phyloP scores from a whole-genome alignment of 75 land plant genomes.

The Ceratopteris richardii region DNA sequence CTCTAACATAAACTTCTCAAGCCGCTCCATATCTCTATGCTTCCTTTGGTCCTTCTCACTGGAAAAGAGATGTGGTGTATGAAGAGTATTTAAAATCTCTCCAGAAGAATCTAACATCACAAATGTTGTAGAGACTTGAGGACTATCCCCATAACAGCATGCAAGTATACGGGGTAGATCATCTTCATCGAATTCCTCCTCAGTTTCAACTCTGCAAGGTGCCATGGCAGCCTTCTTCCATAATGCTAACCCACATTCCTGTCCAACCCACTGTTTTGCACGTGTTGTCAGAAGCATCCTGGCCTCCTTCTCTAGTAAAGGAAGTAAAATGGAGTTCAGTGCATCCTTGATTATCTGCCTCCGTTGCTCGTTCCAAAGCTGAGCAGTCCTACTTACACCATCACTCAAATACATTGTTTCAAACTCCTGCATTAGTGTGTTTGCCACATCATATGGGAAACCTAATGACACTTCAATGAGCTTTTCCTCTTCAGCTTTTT shows the following conservation, averaged over 20 bases:
- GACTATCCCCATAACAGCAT: conserved; percentile 81
- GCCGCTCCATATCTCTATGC: conserved; percentile 76
- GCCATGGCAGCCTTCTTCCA: conserved; percentile 77
- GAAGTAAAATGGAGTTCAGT: conserved; percentile 46
- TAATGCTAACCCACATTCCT: conserved; percentile 68
- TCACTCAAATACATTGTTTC: conserved; percentile 68
- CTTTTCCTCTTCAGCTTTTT: conserved; percentile 97
- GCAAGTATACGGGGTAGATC: conserved; percentile 70
- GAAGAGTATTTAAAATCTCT: conserved; percentile 68
- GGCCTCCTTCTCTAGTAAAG: conserved; percentile 87
- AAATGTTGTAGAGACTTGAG: conserved; percentile 83
- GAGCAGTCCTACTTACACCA: conserved; percentile 81
- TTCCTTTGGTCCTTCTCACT: conserved; percentile 58
- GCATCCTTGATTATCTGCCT: conserved; percentile 70
- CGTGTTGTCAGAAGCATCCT: conserved; percentile 52
- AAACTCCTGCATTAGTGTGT: conserved; percentile 50
- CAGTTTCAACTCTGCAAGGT: conserved; percentile 34
- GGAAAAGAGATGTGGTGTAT: conserved; percentile 58
- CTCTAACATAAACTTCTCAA: conserved; percentile 79
- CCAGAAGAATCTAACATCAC: conserved; percentile 95
- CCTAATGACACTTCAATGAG: conserved; percentile 75
- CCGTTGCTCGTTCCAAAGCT: conserved; percentile 94
- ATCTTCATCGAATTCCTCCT: conserved; percentile 46
- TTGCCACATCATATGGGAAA: conserved; percentile 39
- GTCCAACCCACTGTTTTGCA: conserved; percentile 71